Evolutionary conservation across 2,329 filamentous ascomycete species (phyloP), one percentile per base, ranked within the genome.

Genomic region (Didymella segeticola): DNA sequence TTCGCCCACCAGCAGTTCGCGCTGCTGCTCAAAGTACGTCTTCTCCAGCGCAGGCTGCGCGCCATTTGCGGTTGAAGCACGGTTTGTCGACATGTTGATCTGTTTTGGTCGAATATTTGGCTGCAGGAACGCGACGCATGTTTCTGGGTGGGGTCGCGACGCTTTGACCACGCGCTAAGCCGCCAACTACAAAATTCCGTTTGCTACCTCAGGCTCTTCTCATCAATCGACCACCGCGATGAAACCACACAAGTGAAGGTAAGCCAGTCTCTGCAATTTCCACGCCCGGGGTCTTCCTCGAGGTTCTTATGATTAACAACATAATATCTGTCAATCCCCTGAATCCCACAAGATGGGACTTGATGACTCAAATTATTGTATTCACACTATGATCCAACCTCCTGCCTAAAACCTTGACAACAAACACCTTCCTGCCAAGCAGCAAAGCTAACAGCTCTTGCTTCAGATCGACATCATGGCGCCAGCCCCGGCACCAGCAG

Each of bases 311-410:
- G 77, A 89, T 89, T 87, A 89, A 86, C 85, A 86, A 78, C 81
- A 78, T 78, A 79, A 80, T 86, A 90, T 91, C 88, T 91, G 88
- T 91, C 88, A 91, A 90, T 91, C 88, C 86, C 82, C 88, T 89
- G 87, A 90, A 79, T 77, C 66, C 78, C 62, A 58, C 54, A 58
- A 57, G 57, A 57, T 73, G 79, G 76, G 77, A 79, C 73, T 78
- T 81, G 80, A 83, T 75, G 78, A 82, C 77, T 65, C 57, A 43
- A 64, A 77, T 58, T 62, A 61, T 71, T 69, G 69, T 72, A 69
- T 76, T 75, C 64, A 74, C 74, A 71, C 68, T 70, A 72, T 75
- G 72, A 74, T 66, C 53, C 54, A 60, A 38, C 51, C 55, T 48
- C 30, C 12, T 33, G 42, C 43, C 53, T 61, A 48, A 51, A 46